Percentiles rank a stretch among this genome's conserved stretches.
phyloP scores from a whole-genome alignment of 2,329 filamentous ascomycete genomes.

The Botrytis tulipae region DNA sequence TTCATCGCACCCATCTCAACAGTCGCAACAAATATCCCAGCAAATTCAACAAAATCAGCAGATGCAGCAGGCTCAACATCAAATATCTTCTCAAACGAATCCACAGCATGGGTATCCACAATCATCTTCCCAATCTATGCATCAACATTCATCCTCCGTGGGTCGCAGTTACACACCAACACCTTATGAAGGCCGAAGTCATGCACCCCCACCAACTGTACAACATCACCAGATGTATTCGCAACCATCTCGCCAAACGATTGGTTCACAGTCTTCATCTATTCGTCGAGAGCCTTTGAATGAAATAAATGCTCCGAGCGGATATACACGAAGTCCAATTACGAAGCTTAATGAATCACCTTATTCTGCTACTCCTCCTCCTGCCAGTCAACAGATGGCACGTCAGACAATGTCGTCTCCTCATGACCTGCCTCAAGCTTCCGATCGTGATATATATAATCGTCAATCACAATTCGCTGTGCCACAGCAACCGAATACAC shows the following conservation, averaged over 20 bases:
- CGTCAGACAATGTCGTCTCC: constrained; percentile 35
- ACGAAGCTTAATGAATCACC: constrained; percentile 38
- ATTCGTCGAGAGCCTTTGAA: constrained; percentile 35
- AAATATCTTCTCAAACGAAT: constrained; percentile 45
- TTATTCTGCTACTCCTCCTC: constrained; percentile 37
- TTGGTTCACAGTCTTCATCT: constrained; percentile 31
- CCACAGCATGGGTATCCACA: constrained; percentile 46
- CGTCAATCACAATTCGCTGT: constrained; percentile 34
- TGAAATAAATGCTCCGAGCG: constrained; percentile 32
- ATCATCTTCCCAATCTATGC: constrained; percentile 47
- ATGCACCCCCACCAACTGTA: constrained; percentile 42
- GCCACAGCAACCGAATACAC: constrained; percentile 32
- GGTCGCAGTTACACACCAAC: constrained; percentile 37
- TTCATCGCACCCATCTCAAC: constrained; percentile 39
- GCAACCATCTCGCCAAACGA: constrained; percentile 34
- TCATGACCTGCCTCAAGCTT: constrained; percentile 29
- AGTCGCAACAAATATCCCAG: constrained; percentile 14
- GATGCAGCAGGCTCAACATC: constrained; percentile 43
- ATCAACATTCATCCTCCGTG: constrained; percentile 48
- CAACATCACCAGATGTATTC: constrained; percentile 39
- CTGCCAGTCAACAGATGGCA: constrained; percentile 22
- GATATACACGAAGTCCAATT: constrained; percentile 32
- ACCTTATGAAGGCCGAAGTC: constrained; percentile 39
- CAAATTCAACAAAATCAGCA: constrained; percentile 27
- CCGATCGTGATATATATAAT: constrained; percentile 39